A percentile compares a stretch with the other conserved stretches of the same genome.
phyloP scores from a whole-genome alignment of 78 protist species.

The Dictyostelium intermedium region DNA sequence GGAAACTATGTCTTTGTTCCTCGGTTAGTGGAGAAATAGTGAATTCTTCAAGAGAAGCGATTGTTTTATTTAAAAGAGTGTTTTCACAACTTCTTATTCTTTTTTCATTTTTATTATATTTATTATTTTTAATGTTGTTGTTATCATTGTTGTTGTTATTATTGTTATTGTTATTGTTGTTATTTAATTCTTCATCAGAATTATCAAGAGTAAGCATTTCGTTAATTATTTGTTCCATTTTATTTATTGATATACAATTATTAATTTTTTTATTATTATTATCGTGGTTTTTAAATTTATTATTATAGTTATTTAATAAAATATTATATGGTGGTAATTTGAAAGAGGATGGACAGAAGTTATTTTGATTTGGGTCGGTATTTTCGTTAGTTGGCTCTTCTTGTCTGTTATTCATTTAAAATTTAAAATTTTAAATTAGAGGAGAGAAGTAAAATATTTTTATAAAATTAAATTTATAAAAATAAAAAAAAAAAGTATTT shows the following conservation, averaged over 20 bases:
- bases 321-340: neutral
- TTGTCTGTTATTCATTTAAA: neutral
- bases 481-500: neutral
- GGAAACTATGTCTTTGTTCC: neutral
- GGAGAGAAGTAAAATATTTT: neutral
- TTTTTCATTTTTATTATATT: neutral
- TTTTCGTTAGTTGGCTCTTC: neutral
- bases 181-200: neutral
- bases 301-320: neutral
- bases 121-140: neutral
- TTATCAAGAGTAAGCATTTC: neutral
- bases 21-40: neutral
- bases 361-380: neutral
- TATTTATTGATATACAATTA: neutral
- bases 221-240: neutral
- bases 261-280: neutral
- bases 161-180: neutral
- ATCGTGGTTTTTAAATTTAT: neutral
- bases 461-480: neutral
- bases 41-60: neutral
- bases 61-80: neutral
- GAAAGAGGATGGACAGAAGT: neutral
- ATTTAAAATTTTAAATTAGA: neutral
- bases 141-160: neutral
- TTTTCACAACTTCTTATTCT: neutral